These are phyloP conservation scores for Agrocybe pediades DNA, from an alignment of 768 basidiomycete genomes.

Conservation along the genomic window DNA sequence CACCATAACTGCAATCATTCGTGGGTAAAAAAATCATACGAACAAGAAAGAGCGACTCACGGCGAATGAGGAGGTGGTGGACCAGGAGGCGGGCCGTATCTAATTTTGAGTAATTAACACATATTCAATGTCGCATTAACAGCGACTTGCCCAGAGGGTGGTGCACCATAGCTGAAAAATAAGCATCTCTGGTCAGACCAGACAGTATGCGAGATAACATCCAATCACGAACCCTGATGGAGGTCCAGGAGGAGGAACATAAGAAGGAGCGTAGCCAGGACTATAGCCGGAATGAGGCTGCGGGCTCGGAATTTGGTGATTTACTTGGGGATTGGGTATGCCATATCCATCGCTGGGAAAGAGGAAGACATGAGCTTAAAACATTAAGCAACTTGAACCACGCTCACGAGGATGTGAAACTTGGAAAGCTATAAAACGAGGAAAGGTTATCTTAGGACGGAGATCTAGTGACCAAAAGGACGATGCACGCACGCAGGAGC, in stretches of 20 bases:
- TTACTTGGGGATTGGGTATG: slow-evolving; percentile 26
- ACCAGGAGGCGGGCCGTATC: slow-evolving; percentile 26
- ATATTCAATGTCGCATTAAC: not conserved
- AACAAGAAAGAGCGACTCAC: not conserved
- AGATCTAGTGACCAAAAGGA: not conserved
- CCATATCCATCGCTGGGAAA: slow-evolving; percentile 16
- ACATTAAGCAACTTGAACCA: not conserved
- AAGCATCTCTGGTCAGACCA: not conserved
- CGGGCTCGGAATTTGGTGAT: slow-evolving; percentile 8
- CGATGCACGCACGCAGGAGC: slow-evolving; percentile 14
- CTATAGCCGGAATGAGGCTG: slow-evolving; percentile 32
- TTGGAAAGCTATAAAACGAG: slow-evolving; percentile 27
- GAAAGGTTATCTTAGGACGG: not conserved
- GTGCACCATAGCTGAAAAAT: slow-evolving; percentile 13
- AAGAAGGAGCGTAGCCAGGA: slow-evolving; percentile 44
- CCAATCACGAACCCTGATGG: slow-evolving; percentile 14
- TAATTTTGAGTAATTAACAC: slow-evolving; percentile 1
- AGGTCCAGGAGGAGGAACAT: slow-evolving; percentile 28
- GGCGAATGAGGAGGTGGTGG: slow-evolving; percentile 9
- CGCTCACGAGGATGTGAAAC: slow-evolving; percentile 26
- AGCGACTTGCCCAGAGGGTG: slow-evolving; percentile 19
- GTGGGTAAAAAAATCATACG: not conserved
- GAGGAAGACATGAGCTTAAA: not conserved
- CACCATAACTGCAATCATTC: slow-evolving; percentile 6
- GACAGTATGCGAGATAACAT: not conserved